phyloP scores from a whole-genome alignment of 2,329 filamentous ascomycete genomes.

The Aspergillus eucalypticola region DNA sequence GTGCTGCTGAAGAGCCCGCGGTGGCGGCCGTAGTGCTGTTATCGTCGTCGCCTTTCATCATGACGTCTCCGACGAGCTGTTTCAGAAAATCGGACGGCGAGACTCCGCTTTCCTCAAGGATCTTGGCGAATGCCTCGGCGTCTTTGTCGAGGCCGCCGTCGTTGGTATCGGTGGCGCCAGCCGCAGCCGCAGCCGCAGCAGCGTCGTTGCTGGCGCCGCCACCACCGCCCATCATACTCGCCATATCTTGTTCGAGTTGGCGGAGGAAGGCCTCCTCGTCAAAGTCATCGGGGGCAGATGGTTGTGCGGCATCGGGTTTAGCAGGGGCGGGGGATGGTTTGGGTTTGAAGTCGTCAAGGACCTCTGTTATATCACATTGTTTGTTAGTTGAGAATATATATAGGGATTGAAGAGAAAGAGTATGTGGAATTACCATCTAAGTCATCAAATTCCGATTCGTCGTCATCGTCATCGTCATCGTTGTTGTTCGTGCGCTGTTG shows the following conservation, averaged over 20 bases:
- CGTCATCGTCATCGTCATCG: conserved; percentile 56
- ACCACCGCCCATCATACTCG: conserved; percentile 65
- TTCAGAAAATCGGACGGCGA: conserved; percentile 38
- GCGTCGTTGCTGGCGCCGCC: not conserved
- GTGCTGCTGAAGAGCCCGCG: conserved; percentile 11
- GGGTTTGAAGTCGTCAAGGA: conserved; percentile 83
- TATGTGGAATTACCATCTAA: conserved; percentile 66
- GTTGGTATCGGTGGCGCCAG: conserved; percentile 23
- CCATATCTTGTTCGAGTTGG: conserved; percentile 89
- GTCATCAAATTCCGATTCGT: conserved; percentile 93
- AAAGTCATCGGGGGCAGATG: conserved; percentile 22
- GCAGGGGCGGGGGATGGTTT: conserved; percentile 39
- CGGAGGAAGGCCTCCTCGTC: conserved; percentile 65
- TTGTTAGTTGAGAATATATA: not conserved
- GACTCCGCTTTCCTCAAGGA: conserved; percentile 38
- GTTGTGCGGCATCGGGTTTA: conserved; percentile 17
- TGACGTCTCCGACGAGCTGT: conserved; percentile 38
- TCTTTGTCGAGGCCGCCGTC: conserved; percentile 33
- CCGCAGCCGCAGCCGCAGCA: conserved; percentile 20
- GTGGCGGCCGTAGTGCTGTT: conserved; percentile 23
- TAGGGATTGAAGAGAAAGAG: not conserved
- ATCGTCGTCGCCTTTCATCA: conserved; percentile 25
- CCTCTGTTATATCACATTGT: conserved; percentile 57
- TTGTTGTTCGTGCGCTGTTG: conserved; percentile 7
- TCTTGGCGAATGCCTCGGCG: conserved; percentile 38